Evolutionary conservation across 768 basidiomycete species (phyloP), one percentile per base, ranked within the genome.

Genomic region (Rhodotorula paludigena): DNA sequence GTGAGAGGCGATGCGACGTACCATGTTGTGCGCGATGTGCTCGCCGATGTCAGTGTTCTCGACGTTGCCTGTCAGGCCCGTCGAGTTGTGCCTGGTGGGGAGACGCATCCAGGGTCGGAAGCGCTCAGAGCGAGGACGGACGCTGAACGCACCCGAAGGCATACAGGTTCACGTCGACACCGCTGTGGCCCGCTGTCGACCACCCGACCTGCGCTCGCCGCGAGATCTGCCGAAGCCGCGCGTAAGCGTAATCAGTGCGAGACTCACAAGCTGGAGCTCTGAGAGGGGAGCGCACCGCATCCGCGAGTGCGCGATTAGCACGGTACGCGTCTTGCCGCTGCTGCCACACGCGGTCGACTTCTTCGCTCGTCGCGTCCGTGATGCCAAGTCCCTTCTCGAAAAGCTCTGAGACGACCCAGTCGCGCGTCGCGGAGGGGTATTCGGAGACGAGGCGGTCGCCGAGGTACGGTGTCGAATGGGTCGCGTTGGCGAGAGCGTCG

Each of bases 191-290:
- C 2, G 72, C 63, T 0, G 75, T 76, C 7, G 69, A 68, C 76
- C 76, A 77, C 0, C 75, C 76, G 15, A 77, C 30, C 47, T 77
- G 75, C 41, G 75, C 75, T 23, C 76, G 63, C 32, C 73, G 49
- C 18, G 70, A 71, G 35, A 71, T 61, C 70, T 71, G 60, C 16
- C 15, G 3, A 6, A 32, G 30, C 0, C 21, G 55, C n/a, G n/a
- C 3, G 11, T 32, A 42, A 9, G 35, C 20, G 44, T 5, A 15
- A 18, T 42, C 41, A 42, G 20, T 7, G 28, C n/a, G 39, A 9
- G 54, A 25, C 6, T 7, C 10, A 5, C 9, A 18, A 53, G 20
- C 21, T 8, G 36, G 35, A 38, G 33, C 33, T 35, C 8, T 6
- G 23, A 23, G 28, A n/a, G 14, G 20, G 23, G 7, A 32, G n/a